A percentile compares a stretch with the other conserved stretches of the same genome.
Evolutionary conservation across 352 stramenopile species (phyloP).

Genomic region (Pythium sp.): DNA sequence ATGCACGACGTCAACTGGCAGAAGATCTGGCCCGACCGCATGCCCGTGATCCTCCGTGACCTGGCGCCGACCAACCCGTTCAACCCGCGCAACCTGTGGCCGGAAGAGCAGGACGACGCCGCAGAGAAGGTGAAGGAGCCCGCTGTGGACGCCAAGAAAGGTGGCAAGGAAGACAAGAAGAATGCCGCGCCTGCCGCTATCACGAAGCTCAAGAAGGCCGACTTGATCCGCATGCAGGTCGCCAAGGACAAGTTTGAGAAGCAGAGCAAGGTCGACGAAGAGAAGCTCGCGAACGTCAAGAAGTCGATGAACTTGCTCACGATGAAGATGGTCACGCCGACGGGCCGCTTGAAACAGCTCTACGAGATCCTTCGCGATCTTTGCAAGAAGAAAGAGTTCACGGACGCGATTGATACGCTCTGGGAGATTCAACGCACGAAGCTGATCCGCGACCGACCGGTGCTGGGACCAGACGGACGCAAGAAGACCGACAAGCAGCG

Average conservation of each 20-base stretch:
- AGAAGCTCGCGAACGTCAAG: constrained; percentile 87
- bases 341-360: constrained; percentile 74
- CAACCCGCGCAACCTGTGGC: constrained; percentile 85
- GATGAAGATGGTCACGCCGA: constrained; percentile 88
- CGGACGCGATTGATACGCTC: constrained; percentile 81
- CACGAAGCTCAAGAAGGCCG: constrained; percentile 81
- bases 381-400: constrained; percentile 85
- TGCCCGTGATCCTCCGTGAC: constrained; percentile 85
- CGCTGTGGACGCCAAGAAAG: constrained; percentile 1
- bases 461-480: constrained; percentile 31
- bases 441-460: constrained; percentile 43
- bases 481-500: constrained; percentile 72
- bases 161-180: constrained; percentile 43
- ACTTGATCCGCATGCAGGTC: constrained; percentile 84
- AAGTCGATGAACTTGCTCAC: constrained; percentile 73
- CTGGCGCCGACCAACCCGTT: constrained; percentile 83
- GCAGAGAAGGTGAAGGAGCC: constrained; percentile 13
- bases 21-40: constrained; percentile 86
- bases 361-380: constrained; percentile 85
- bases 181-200: constrained; percentile 11
- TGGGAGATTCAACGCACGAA: constrained; percentile 86
- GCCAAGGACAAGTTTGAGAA: constrained; percentile 88
- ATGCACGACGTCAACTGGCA: constrained; percentile 89
- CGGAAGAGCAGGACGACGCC: constrained; percentile 61
- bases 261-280: constrained; percentile 84